A percentile compares a stretch with the other conserved stretches of the same genome.
Conservation (phyloP, 805 yeast species). For the Pichia phayaonensis region DNA sequence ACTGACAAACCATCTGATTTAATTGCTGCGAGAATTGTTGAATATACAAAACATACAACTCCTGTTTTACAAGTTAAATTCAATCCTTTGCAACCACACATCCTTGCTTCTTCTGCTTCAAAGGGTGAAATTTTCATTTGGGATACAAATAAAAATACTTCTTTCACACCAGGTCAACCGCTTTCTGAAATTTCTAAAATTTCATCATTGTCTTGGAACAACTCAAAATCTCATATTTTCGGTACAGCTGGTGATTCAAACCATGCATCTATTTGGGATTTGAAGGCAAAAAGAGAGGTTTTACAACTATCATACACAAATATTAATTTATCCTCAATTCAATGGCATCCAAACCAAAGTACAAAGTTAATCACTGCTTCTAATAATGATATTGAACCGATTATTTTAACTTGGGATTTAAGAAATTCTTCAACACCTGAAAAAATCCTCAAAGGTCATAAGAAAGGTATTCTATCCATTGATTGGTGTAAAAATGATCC, state of each 20-base stretch:
- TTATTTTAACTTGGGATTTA: conserved; percentile 86
- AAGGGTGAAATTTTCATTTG: conserved; percentile 84
- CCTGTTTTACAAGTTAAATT: conserved; percentile 69
- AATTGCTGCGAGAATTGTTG: conserved; percentile 40
- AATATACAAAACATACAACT: conserved; percentile 54
- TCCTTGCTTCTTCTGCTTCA: conserved; percentile 82
- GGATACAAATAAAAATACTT: conserved; percentile 66
- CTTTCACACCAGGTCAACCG: conserved; percentile 63
- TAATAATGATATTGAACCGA: conserved; percentile 70
- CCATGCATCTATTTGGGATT: conserved; percentile 89
- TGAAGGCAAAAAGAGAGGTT: conserved; percentile 81
- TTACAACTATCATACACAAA: conserved; percentile 72
- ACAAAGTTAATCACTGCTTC: conserved; percentile 86
- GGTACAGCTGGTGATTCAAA: conserved; percentile 86
- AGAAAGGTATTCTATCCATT: conserved; percentile 78
- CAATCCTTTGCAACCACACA: conserved; percentile 63
- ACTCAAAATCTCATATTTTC: conserved; percentile 71
- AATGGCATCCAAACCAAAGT: conserved; percentile 90
- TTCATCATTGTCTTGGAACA: conserved; percentile 83
- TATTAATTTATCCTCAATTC: conserved; percentile 71
- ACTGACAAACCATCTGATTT: conserved; percentile 30
- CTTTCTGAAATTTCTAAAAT: conserved; percentile 78
- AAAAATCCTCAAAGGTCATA: conserved; percentile 65
- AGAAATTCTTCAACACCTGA: conserved; percentile 93
- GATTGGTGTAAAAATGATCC: conserved; percentile 93